Evolutionary conservation across 2,329 filamentous ascomycete genomes (phyloP).

Genomic region (Colletotrichum plurivorum): DNA sequence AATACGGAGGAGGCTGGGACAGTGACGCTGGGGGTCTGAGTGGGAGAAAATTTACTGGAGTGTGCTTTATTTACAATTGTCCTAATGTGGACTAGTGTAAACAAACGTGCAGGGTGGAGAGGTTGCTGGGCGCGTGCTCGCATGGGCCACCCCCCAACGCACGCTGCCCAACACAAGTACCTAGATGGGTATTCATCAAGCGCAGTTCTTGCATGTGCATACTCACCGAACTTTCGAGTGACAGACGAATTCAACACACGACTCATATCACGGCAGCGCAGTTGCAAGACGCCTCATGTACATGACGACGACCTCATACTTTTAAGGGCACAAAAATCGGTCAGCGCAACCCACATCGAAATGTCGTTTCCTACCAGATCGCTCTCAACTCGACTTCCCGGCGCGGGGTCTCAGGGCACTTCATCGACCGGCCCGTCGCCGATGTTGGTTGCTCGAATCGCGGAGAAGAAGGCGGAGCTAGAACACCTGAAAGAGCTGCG

Average conservation of each 20-base stretch:
- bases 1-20: conserved; percentile 38
- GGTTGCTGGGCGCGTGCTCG: conserved; percentile 39
- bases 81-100: conserved; percentile 37
- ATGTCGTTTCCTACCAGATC: conserved; percentile 72
- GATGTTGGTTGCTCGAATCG: conserved; percentile 80
- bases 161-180: not conserved
- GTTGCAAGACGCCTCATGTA: not conserved
- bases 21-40: conserved; percentile 34
- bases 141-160: conserved; percentile 15
- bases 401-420: conserved; percentile 65
- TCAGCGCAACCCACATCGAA: conserved; percentile 6
- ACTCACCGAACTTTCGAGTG: conserved; percentile 4
- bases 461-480: conserved; percentile 88
- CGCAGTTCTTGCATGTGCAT: conserved; percentile 33
- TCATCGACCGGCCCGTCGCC: conserved; percentile 74
- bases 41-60: conserved; percentile 40
- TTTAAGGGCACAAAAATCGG: not conserved
- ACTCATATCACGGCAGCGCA: conserved; percentile 4
- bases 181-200: not conserved
- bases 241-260: conserved; percentile 7
- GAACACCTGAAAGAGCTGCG: conserved; percentile 84
- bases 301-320: not conserved
- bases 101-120: conserved; percentile 7
- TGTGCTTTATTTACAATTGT: conserved; percentile 42
- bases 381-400: conserved; percentile 77